Percentiles rank a stretch among this genome's conserved stretches.
phyloP scores from a whole-genome alignment of 495 filamentous ascomycete species.

The Thozetella sp. region DNA sequence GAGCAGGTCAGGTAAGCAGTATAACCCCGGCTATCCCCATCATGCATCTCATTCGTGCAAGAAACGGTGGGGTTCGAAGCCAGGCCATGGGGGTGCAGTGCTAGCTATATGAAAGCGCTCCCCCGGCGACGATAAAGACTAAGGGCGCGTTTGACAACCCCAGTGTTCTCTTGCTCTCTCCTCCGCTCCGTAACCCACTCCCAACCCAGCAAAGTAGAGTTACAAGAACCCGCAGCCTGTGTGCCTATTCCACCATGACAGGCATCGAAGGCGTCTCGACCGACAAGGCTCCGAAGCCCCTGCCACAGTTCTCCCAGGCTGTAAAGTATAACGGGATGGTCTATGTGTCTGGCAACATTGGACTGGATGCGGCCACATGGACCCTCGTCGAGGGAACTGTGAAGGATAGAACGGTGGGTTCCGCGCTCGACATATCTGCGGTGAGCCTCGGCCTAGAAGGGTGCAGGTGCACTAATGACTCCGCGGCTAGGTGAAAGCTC shows the following conservation, averaged over 20 bases:
- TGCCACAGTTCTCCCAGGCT: conserved; percentile 57
- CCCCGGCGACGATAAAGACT: no score
- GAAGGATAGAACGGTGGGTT: conserved; percentile 54
- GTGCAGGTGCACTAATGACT: background rate
- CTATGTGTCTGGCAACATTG: conserved; percentile 59
- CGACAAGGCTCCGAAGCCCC: conserved; percentile 52
- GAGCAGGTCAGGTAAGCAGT: no score
- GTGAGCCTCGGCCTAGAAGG: background rate
- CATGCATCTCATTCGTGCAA: no score
- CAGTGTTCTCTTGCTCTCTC: no score
- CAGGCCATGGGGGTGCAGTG: no score
- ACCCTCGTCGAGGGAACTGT: conserved; percentile 53
- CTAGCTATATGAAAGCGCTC: no score
- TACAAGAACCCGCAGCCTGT: no score
- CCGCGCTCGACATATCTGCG: background rate
- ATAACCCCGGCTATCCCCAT: no score
- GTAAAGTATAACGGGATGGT: conserved; percentile 60
- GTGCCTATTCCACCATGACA: conserved; percentile 25
- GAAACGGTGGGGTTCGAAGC: no score
- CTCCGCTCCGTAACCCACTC: no score
- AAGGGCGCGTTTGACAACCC: no score
- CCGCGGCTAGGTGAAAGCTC: conserved; percentile 38
- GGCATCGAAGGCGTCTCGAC: conserved; percentile 40
- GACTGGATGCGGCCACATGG: conserved; percentile 48
- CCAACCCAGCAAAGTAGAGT: no score